Evolutionary conservation across 441 rosid genomes (phyloP).

Genomic region (Monsonia emarginata): DNA sequence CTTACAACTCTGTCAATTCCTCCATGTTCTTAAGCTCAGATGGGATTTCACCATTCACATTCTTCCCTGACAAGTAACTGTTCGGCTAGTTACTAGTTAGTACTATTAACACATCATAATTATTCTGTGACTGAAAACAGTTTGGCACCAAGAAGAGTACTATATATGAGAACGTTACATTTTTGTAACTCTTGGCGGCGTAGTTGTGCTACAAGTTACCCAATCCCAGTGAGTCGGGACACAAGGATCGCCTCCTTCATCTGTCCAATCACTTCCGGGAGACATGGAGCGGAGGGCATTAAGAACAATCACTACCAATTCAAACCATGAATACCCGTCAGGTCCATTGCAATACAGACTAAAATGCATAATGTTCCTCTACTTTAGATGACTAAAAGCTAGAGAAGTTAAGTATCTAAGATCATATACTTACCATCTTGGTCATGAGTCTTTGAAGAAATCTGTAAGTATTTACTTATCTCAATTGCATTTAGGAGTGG

Average conservation of each 20-base stretch:
- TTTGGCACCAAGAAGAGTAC: neutral
- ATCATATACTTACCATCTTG: slow-evolving; percentile 46
- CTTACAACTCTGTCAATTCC: slow-evolving; percentile 68
- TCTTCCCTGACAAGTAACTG: slow-evolving; percentile 62
- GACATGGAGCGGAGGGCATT: slow-evolving; percentile 43
- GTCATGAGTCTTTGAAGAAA: slow-evolving; percentile 45
- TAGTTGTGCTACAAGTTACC: slow-evolving; percentile 61
- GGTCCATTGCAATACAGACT: neutral
- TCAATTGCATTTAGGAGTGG: slow-evolving; percentile 86
- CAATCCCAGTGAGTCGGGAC: slow-evolving; percentile 70
- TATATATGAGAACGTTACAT: slow-evolving; percentile 41
- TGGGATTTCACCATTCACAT: slow-evolving; percentile 53
- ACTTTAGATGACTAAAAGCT: neutral
- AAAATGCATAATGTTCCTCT: neutral
- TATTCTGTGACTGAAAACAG: neutral
- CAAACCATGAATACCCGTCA: slow-evolving; percentile 10
- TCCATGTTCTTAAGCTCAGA: slow-evolving; percentile 54
- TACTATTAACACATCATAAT: neutral
- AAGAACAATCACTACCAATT: slow-evolving; percentile 47
- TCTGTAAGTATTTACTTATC: slow-evolving; percentile 67
- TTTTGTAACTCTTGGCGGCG: slow-evolving; percentile 75
- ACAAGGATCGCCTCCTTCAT: slow-evolving; percentile 87
- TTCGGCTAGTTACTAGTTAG: slow-evolving; percentile 20
- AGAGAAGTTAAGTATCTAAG: neutral
- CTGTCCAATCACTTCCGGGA: slow-evolving; percentile 39